phyloP scores from a whole-genome alignment of 805 yeast species.

The Kluyveromyces siamensis region DNA sequence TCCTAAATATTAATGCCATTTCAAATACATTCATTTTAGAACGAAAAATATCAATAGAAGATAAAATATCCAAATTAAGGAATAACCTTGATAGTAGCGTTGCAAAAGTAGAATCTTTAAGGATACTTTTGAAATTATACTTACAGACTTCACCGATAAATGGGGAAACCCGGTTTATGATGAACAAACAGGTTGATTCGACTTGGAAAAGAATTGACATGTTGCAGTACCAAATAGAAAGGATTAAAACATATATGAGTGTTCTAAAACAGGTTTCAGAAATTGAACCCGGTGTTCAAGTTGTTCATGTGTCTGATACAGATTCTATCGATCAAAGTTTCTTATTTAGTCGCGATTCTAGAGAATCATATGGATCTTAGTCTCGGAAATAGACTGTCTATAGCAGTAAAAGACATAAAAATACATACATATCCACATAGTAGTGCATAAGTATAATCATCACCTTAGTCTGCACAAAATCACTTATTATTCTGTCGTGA shows the following conservation, averaged over 20 bases:
- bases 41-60: conserved; percentile 20
- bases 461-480: not conserved
- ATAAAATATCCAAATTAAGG: conserved; percentile 29
- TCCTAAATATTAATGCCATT: conserved; percentile 15
- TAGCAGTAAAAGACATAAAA: too few relatives aligned
- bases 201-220: conserved; percentile 47
- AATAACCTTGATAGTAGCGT: conserved; percentile 29
- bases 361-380: not conserved
- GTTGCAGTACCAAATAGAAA: conserved; percentile 45
- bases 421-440: too few relatives aligned
- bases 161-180: conserved; percentile 40
- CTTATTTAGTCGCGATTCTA: conserved; percentile 7
- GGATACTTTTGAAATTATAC: conserved; percentile 32
- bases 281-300: conserved; percentile 3
- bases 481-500: not conserved
- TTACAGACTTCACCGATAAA: conserved; percentile 46
- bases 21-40: conserved; percentile 23
- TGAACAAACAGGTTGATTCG: conserved; percentile 37
- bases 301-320: conserved; percentile 1
- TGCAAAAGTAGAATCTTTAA: conserved; percentile 30
- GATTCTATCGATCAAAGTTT: conserved; percentile 14
- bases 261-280: conserved; percentile 15
- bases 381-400: conserved; percentile 2
- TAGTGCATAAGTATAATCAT: too few relatives aligned
- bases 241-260: conserved; percentile 33